Percentiles rank a stretch among this genome's conserved stretches.
Conservation (phyloP, 2,329 filamentous ascomycete species). For the Aspergillus pseudotamarii region DNA sequence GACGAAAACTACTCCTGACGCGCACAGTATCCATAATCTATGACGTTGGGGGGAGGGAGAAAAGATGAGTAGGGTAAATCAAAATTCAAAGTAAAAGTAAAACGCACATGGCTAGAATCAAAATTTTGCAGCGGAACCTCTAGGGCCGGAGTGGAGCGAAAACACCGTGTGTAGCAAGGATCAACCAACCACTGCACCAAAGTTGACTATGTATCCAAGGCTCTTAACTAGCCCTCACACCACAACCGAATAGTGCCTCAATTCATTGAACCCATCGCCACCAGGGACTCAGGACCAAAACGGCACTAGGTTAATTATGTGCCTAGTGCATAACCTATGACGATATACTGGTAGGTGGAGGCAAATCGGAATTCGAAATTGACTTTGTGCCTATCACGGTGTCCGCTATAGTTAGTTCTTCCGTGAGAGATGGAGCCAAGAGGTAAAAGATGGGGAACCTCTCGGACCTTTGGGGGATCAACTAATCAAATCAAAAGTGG, state of each 20-base stretch:
- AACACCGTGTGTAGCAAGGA: slow-evolving; percentile 13
- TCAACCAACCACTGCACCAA: slow-evolving; percentile 12
- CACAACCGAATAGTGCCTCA: slow-evolving; percentile 6
- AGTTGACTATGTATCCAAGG: slow-evolving; percentile 6
- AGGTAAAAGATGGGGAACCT: slow-evolving; percentile 14
- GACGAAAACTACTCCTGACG: neutral
- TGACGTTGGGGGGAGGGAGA: neutral
- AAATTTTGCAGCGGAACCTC: slow-evolving; percentile 15
- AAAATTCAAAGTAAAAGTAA: neutral
- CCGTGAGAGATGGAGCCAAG: slow-evolving; percentile 3
- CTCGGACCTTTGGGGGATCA: slow-evolving; percentile 4
- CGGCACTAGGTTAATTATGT: neutral
- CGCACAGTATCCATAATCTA: neutral
- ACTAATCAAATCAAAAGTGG: slow-evolving; percentile 10
- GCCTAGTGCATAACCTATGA: slow-evolving; percentile 8
- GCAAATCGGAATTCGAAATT: slow-evolving; percentile 4
- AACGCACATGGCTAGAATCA: slow-evolving; percentile 5
- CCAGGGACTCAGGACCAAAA: neutral
- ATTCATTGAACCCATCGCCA: slow-evolving; percentile 7
- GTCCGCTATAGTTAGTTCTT: slow-evolving; percentile 7
- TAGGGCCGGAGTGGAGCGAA: slow-evolving; percentile 11
- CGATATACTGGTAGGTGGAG: slow-evolving; percentile 5
- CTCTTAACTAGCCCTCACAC: neutral
- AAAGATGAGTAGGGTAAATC: neutral
- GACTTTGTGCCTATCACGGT: slow-evolving; percentile 4